Evolutionary conservation across 164 flowering plant genomes (phyloP).

Genomic region (Macadamia tetraphylla): DNA sequence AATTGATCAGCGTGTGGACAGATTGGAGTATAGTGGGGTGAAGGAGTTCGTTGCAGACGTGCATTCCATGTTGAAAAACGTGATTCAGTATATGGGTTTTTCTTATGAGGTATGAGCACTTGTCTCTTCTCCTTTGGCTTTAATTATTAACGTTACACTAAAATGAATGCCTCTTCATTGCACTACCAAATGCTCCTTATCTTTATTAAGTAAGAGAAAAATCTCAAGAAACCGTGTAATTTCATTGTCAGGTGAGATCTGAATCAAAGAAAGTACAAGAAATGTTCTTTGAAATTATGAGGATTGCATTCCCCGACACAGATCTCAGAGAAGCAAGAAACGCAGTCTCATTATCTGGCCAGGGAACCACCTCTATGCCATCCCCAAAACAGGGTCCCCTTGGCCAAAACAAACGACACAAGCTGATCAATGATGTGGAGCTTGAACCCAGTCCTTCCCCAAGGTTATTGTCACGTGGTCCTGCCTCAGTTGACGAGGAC

Average conservation of each 20-base stretch:
- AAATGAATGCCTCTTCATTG: too few relatives aligned
- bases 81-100: slow-evolving; percentile 56
- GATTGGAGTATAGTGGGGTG: slow-evolving; percentile 62
- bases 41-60: slow-evolving; percentile 81
- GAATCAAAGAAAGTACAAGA: slow-evolving; percentile 91
- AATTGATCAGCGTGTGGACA: slow-evolving; percentile 76
- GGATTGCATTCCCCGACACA: slow-evolving; percentile 70
- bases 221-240: neutral
- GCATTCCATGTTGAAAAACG: slow-evolving; percentile 74
- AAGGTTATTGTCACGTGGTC: slow-evolving; percentile 37
- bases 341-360: slow-evolving; percentile 49
- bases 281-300: slow-evolving; percentile 79
- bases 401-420: slow-evolving; percentile 54
- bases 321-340: slow-evolving; percentile 76
- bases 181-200: too few relatives aligned
- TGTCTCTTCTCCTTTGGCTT: neutral
- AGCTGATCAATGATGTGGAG: slow-evolving; percentile 36
- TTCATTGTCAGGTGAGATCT: slow-evolving; percentile 55
- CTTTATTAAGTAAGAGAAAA: too few relatives aligned
- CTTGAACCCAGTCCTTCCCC: slow-evolving; percentile 36
- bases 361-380: slow-evolving; percentile 33
- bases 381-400: slow-evolving; percentile 37
- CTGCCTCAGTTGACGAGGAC: slow-evolving; percentile 31
- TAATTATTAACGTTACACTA: too few relatives aligned
- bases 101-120: slow-evolving; percentile 63